A percentile compares a stretch with the other conserved stretches of the same genome.
phyloP scores from a whole-genome alignment of 495 filamentous ascomycete genomes.

The Penicillium ucsense region DNA sequence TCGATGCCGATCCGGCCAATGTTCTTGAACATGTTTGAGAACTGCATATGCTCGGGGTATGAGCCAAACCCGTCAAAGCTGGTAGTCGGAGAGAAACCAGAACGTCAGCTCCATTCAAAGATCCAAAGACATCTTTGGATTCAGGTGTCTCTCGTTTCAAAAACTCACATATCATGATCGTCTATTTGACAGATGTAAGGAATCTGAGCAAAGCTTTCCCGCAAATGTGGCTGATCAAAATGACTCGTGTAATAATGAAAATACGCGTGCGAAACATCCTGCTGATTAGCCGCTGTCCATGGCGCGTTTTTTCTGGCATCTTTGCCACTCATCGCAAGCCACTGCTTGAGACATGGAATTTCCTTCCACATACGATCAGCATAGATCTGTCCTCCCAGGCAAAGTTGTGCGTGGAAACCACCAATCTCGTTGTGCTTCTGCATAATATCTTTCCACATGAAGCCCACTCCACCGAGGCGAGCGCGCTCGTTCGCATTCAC shows the following conservation, averaged over 20 bases:
- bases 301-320: constrained; percentile 81
- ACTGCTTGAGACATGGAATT: constrained; percentile 83
- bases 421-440: constrained; percentile 95
- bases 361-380: constrained; percentile 96
- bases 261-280: constrained; percentile 90
- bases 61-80: constrained; percentile 98
- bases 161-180: constrained; percentile 92
- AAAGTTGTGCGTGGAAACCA: constrained; percentile 89
- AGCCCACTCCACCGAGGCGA: constrained; percentile 76
- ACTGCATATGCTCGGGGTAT: constrained; percentile 97
- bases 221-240: constrained; percentile 88
- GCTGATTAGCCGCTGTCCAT: constrained; percentile 90
- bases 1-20: constrained; percentile 95
- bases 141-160: no score
- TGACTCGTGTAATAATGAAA: constrained; percentile 98
- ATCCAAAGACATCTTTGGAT: no score
- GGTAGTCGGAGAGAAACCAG: neutral
- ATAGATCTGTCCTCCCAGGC: constrained; percentile 90
- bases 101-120: no score
- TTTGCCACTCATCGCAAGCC: constrained; percentile 81
- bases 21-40: constrained; percentile 94
- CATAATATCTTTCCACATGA: constrained; percentile 98
- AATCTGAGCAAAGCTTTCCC: constrained; percentile 95
- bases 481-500: constrained; percentile 77
- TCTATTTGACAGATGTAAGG: constrained; percentile 88